Conservation (phyloP, 1,284 basidiomycete genomes). For the Bondarzewia mesenterica region DNA sequence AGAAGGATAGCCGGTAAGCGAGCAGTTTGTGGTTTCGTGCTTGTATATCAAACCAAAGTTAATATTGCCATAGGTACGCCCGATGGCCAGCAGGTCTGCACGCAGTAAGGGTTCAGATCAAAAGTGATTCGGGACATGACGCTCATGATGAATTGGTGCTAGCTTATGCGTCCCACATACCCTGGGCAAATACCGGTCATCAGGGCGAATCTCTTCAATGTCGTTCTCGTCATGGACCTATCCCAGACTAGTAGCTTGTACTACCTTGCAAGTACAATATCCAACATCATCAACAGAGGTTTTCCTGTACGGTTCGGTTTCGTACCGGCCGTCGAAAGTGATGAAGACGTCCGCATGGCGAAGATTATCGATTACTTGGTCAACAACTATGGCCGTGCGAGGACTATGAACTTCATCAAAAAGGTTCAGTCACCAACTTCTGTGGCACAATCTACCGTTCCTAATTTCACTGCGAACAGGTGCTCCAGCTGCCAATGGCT, state of each 20-base stretch:
- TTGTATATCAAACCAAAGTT: too few species aligned
- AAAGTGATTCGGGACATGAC: constrained; percentile 11
- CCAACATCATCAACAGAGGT: constrained; percentile 60
- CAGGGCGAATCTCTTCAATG: constrained; percentile 73
- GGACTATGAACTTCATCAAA: constrained; percentile 53
- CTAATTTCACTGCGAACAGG: not conserved
- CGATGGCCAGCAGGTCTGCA: constrained; percentile 44
- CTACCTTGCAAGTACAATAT: constrained; percentile 56
- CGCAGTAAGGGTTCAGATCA: constrained; percentile 34
- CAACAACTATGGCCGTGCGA: constrained; percentile 52
- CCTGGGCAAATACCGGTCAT: constrained; percentile 72
- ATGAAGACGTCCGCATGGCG: constrained; percentile 64
- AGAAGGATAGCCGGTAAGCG: constrained; percentile 71
- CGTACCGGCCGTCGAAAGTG: constrained; percentile 62
- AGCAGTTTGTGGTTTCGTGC: too few species aligned
- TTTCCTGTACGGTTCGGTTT: constrained; percentile 80
- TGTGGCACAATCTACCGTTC: too few species aligned
- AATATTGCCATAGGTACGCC: constrained; percentile 34
- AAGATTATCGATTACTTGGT: constrained; percentile 63
- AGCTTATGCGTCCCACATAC: constrained; percentile 68
- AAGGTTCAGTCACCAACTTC: constrained; percentile 29
- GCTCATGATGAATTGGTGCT: constrained; percentile 3
- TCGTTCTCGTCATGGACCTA: constrained; percentile 74
- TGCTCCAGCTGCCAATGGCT: not conserved
- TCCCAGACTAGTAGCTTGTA: constrained; percentile 51